phyloP scores from a whole-genome alignment of 495 filamentous ascomycete genomes.

The Amniculicola lignicola region DNA sequence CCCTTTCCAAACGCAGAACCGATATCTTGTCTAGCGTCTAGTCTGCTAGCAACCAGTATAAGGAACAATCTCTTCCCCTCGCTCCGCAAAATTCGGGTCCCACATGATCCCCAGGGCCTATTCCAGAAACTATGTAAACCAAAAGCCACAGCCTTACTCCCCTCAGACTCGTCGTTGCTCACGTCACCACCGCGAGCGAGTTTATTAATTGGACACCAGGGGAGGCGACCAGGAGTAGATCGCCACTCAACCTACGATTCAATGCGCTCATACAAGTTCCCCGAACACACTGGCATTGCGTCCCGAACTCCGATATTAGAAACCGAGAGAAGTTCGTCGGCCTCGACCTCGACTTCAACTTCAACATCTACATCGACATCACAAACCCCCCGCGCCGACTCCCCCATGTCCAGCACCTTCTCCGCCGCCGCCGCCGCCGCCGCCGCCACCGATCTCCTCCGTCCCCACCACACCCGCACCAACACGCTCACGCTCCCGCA shows the following conservation, averaged over 20 bases:
- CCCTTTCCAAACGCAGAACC: constrained; percentile 74
- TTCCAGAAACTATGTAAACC: constrained; percentile 39
- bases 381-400: neutral
- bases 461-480: neutral
- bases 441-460: neutral
- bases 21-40: constrained; percentile 63
- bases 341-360: neutral
- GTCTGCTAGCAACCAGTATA: constrained; percentile 71
- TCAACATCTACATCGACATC: neutral
- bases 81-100: constrained; percentile 62
- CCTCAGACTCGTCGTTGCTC: constrained; percentile 15
- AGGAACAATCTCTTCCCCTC: constrained; percentile 65
- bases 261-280: neutral
- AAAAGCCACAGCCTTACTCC: constrained; percentile 23
- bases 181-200: constrained; percentile 11
- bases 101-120: constrained; percentile 37
- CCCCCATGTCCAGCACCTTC: neutral
- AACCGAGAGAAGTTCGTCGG: neutral
- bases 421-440: neutral
- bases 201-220: too few relatives aligned
- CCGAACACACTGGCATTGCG: neutral
- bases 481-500: neutral
- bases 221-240: constrained; percentile 9
- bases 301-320: neutral
- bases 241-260: neutral